Evolutionary conservation across 768 basidiomycete genomes (phyloP).

Genomic region (Rhizopogon vinicolor): DNA sequence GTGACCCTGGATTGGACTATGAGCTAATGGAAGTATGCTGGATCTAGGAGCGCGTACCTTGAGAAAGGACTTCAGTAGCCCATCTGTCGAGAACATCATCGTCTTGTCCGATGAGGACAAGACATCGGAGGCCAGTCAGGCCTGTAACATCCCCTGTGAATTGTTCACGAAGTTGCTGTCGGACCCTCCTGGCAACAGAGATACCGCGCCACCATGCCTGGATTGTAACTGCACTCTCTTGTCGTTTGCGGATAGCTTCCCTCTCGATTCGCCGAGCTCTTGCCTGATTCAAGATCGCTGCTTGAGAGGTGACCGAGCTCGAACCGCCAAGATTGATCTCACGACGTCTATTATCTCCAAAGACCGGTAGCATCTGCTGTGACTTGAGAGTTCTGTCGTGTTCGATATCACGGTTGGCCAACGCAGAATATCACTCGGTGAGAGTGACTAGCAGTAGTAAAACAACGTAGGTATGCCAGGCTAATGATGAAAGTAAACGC

Average conservation of each 20-base stretch:
- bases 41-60: background rate
- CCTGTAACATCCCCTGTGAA: conserved; percentile 52
- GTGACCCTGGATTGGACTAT: conserved; percentile 24
- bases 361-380: conserved; percentile 36
- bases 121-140: conserved; percentile 56
- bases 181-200: conserved; percentile 34
- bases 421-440: background rate
- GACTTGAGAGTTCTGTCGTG: background rate
- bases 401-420: background rate
- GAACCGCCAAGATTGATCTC: conserved; percentile 77
- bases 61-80: conserved; percentile 16
- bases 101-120: conserved; percentile 54
- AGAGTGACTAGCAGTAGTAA: background rate
- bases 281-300: conserved; percentile 57
- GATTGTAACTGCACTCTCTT: conserved; percentile 55
- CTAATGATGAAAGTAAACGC: background rate
- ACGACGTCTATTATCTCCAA: conserved; percentile 50
- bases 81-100: conserved; percentile 27
- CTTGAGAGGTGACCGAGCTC: conserved; percentile 43
- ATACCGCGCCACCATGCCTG: conserved; percentile 70
- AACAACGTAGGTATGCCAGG: background rate
- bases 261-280: conserved; percentile 58
- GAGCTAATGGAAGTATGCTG: background rate
- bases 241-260: conserved; percentile 45
- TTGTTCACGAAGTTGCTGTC: conserved; percentile 37